Percentiles rank a stretch among this genome's conserved stretches.
phyloP scores from a whole-genome alignment of 305 asterid genomes.

The Salvia sclarea region DNA sequence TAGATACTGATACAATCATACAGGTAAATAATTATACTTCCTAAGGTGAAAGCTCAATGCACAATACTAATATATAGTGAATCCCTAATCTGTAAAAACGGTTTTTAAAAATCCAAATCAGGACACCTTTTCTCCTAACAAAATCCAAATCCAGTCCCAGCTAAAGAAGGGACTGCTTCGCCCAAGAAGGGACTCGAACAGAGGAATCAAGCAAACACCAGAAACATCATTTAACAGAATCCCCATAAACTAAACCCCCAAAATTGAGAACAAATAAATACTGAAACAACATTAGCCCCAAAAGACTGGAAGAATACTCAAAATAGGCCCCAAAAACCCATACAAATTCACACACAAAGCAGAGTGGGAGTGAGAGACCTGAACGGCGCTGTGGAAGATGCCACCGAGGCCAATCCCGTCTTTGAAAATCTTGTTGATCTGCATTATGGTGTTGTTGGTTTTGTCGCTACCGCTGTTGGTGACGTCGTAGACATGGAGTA shows the following conservation, averaged over 20 bases:
- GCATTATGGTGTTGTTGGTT: slow-evolving; percentile 81
- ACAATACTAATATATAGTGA: not conserved
- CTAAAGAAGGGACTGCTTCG: not conserved
- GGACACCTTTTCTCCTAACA: not conserved
- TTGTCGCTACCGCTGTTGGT: slow-evolving; percentile 86
- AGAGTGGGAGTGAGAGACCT: slow-evolving; percentile 44
- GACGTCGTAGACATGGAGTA: slow-evolving; percentile 86
- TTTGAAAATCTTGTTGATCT: slow-evolving; percentile 89
- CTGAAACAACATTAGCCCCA: not conserved
- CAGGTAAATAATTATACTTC: not conserved
- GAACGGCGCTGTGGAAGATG: slow-evolving; percentile 93
- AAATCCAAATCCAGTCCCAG: slow-evolving; percentile 1
- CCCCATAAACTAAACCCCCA: slow-evolving; percentile 9
- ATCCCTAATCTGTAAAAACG: not conserved
- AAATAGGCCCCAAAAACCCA: not conserved
- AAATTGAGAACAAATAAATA: not conserved
- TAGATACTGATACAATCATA: too few relatives aligned
- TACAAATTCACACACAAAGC: not conserved
- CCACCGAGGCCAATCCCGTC: slow-evolving; percentile 96
- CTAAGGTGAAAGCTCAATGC: not conserved
- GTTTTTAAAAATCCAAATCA: not conserved
- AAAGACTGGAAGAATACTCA: not conserved
- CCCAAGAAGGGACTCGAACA: not conserved
- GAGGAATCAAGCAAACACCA: not conserved
- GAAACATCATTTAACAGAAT: not conserved